Conservation (phyloP, 2,329 filamentous ascomycete species). For the Alternaria novae-zelandiae region DNA sequence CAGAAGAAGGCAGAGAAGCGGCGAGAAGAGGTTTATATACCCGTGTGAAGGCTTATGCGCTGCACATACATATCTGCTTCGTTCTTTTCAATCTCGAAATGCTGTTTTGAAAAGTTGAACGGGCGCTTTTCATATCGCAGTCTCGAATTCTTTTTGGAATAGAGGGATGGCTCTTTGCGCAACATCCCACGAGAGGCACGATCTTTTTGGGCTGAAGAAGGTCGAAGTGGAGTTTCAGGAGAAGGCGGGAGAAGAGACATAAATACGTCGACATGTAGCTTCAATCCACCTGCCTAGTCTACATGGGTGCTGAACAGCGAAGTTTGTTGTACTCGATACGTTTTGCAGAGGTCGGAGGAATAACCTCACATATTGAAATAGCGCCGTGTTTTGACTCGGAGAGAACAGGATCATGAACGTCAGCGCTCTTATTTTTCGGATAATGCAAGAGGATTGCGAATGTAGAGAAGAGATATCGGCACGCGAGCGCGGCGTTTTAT, state of each 20-base stretch:
- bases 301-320: neutral
- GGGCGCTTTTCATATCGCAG: neutral
- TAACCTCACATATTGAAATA: neutral
- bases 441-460: neutral
- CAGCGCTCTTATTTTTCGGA: neutral
- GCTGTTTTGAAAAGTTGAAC: rapidly evolving
- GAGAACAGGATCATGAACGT: neutral
- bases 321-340: too few species aligned
- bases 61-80: neutral
- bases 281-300: neutral
- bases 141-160: neutral
- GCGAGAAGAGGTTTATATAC: neutral
- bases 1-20: neutral
- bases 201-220: neutral
- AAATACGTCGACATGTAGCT: too few species aligned
- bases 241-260: neutral
- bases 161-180: neutral
- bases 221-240: neutral
- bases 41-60: rapidly evolving
- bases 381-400: neutral
- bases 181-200: neutral
- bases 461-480: neutral
- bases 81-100: neutral
- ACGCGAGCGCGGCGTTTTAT: neutral
- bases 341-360: too few species aligned